Base-by-base conservation (phyloP, 176 grass and related monocot genomes). In the Lolium multiflorum region DNA sequence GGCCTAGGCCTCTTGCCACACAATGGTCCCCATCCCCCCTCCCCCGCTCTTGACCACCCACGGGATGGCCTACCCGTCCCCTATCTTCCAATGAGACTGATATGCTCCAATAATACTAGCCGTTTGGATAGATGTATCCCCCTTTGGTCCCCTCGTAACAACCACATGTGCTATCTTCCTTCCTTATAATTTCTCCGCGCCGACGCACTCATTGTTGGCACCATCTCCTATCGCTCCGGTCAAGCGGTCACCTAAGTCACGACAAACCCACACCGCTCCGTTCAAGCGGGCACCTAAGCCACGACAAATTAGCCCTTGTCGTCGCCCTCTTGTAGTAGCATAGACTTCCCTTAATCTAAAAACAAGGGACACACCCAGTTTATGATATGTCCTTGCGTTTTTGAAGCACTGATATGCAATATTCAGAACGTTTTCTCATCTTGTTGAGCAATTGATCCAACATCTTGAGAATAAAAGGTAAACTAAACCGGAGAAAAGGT, bases 391-490 rank as follows among this genome's bases (percentile, higher is more conserved):
- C 14, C 28, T 25, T 25, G 7, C 51, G 61, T 39, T 17, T 11
- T n/a, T n/a, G n/a, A 74, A 71, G 24, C 16, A 77, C 48, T 25
- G 38, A 69, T 82, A 57, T 16, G 79, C 48, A 54, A 44, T 35
- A 50, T 44, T 73, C 7, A 0, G 14, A 61, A 41, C 7, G 52
- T 8, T 66, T 11, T 52, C 49, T 56, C 16, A 31, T 76, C 12
- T 66, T 66, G 76, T 48, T 57, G 66, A 74, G 48, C 67, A 84
- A 48, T 63, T 56, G 65, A 85, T 75, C 37, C 55, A 66, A 57
- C 44, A 43, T 44, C 13, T 37, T 76, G 74, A 55, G 8, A 25
- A 47, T 7, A 20, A 76, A 76, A 76, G 49, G 25, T 76, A 55
- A 16, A 16, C 16, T 66, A 66, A 76, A 55, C 74, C 7, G 74